These are phyloP conservation scores for Colletotrichum sp. DNA, from an alignment of 2,329 filamentous ascomycete species.

Conservation along the genomic window DNA sequence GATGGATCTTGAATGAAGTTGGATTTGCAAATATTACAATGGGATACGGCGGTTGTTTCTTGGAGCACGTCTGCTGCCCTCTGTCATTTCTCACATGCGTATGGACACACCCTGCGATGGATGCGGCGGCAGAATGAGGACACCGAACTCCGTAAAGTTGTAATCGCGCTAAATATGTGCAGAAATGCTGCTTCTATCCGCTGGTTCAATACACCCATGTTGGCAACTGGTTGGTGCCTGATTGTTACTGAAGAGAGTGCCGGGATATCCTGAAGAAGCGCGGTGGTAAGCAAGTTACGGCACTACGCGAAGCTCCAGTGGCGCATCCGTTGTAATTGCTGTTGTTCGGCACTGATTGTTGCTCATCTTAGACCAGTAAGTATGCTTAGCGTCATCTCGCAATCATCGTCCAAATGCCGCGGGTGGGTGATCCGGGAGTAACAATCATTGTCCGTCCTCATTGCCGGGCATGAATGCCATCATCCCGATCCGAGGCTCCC, in stretches of 20 bases:
- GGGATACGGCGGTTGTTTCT: background rate
- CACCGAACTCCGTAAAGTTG: background rate
- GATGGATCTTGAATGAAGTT: background rate
- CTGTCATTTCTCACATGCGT: background rate
- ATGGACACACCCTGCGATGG: background rate
- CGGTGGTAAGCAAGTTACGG: background rate
- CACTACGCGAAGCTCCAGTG: background rate
- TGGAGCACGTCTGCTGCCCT: background rate
- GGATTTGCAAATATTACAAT: background rate
- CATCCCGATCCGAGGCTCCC: background rate
- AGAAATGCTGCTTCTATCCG: background rate
- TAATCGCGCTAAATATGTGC: background rate
- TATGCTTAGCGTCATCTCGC: background rate
- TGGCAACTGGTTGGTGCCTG: background rate
- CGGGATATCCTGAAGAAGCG: background rate
- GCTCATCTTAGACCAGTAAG: background rate
- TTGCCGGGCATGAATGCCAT: background rate
- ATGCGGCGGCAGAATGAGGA: background rate
- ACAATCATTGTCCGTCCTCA: background rate
- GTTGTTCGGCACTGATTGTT: background rate
- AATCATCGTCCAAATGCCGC: background rate
- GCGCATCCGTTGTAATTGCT: background rate
- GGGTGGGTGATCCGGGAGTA: background rate
- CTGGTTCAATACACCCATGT: background rate
- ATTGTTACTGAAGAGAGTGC: background rate